These are phyloP conservation scores for Dipteronia sinensis DNA, from an alignment of 345 rosid species.

Conservation along the genomic window DNA sequence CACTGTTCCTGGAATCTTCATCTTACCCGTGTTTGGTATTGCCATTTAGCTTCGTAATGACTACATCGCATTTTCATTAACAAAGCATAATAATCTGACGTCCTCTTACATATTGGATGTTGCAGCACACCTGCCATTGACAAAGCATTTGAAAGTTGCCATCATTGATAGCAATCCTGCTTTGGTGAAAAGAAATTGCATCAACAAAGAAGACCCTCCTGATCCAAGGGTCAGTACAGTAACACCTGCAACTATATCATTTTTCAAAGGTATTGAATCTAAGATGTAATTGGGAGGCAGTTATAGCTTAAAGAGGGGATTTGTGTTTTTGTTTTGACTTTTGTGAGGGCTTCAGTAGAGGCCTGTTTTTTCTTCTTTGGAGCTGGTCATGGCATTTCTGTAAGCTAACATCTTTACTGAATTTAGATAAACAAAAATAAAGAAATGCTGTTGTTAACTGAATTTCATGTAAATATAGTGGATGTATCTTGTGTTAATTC, in stretches of 20 bases:
- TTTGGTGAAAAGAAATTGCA: conserved; percentile 43
- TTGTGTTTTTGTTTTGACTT: not conserved
- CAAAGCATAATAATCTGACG: not conserved
- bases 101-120: conserved; percentile 10
- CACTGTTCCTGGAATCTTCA: not conserved
- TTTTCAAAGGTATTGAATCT: conserved; percentile 68
- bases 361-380: not conserved
- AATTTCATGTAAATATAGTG: not conserved
- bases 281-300: not conserved
- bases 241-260: conserved; percentile 80
- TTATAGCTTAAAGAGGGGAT: not conserved
- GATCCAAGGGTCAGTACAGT: conserved; percentile 95
- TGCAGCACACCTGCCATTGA: conserved; percentile 80
- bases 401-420: not conserved
- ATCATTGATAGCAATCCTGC: conserved; percentile 87
- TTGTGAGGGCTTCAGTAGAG: not conserved
- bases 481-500: not conserved
- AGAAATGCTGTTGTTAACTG: not conserved
- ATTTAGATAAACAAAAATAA: not conserved
- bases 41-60: not conserved
- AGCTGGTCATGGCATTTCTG: not conserved
- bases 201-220: conserved; percentile 71
- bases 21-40: not conserved
- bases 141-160: conserved; percentile 81
- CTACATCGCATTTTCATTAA: not conserved